A percentile compares a stretch with the other conserved stretches of the same genome.
Evolutionary conservation across 2,329 filamentous ascomycete species (phyloP).

Genomic region (Neofusicoccum kwambonambiense): DNA sequence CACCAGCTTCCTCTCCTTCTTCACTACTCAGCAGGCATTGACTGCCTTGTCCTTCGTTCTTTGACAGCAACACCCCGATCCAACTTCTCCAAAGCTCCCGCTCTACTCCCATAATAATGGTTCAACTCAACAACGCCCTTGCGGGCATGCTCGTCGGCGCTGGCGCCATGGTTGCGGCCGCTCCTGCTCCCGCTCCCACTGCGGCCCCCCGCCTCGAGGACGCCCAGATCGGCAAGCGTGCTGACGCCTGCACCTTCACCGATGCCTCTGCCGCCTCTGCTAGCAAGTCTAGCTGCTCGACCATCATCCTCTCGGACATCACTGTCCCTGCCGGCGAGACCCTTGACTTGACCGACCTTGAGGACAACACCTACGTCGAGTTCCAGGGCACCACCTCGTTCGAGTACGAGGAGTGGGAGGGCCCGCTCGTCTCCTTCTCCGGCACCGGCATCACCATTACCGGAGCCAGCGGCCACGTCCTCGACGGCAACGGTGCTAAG

Average conservation of each 20-base stretch:
- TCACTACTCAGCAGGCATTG: neutral
- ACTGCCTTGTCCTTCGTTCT: conserved; percentile 11
- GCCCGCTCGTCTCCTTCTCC: conserved; percentile 38
- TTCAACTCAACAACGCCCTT: conserved; percentile 17
- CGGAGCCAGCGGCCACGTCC: conserved; percentile 34
- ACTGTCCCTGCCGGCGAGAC: conserved; percentile 35
- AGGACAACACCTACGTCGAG: conserved; percentile 34
- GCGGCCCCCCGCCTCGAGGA: conserved; percentile 20
- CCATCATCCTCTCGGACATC: conserved; percentile 18
- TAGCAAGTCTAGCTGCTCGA: conserved; percentile 15
- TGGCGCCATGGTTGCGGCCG: conserved; percentile 16
- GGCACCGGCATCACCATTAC: conserved; percentile 44
- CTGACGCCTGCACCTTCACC: conserved; percentile 19
- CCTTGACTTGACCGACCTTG: conserved; percentile 57
- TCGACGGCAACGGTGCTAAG: conserved; percentile 41
- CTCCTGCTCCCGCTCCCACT: conserved; percentile 14
- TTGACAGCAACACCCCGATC: neutral
- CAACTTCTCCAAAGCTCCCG: neutral
- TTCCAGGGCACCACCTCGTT: conserved; percentile 30
- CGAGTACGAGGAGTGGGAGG: conserved; percentile 40
- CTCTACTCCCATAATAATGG: conserved; percentile 4
- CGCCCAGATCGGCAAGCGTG: conserved; percentile 23
- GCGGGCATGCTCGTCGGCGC: conserved; percentile 13
- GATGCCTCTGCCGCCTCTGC: conserved; percentile 20
- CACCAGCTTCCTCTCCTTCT: conserved; percentile 6